Conservation (phyloP, 2,329 filamentous ascomycete species). For the Penicillium hesseltinei region DNA sequence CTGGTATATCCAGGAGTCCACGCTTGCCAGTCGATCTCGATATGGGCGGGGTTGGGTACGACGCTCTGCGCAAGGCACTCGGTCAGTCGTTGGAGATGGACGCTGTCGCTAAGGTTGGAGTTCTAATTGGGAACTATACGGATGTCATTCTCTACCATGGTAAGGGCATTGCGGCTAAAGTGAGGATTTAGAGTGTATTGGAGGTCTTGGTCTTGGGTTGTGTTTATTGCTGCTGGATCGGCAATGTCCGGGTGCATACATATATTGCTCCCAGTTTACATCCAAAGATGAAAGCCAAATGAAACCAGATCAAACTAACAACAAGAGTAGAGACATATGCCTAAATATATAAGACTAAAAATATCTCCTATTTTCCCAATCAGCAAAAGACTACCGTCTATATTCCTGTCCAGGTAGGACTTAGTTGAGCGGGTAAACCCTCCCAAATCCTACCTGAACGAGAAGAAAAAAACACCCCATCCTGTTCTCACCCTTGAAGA, state of each 20-base stretch:
- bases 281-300: not conserved
- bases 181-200: conserved; percentile 36
- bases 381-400: too few relatives aligned
- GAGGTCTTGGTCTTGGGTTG: not conserved
- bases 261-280: not conserved
- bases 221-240: not conserved
- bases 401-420: too few relatives aligned
- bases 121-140: conserved; percentile 72
- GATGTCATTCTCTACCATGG: conserved; percentile 70
- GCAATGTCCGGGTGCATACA: not conserved
- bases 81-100: conserved; percentile 78
- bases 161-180: conserved; percentile 66
- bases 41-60: conserved; percentile 74
- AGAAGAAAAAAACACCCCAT: too few relatives aligned
- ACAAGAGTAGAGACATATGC: not conserved
- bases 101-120: conserved; percentile 70
- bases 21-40: conserved; percentile 79
- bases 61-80: conserved; percentile 73
- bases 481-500: too few relatives aligned
- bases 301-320: not conserved
- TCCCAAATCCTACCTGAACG: not conserved
- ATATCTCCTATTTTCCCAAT: too few relatives aligned
- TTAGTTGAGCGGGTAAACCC: too few relatives aligned
- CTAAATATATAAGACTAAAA: not conserved
- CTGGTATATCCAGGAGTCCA: conserved; percentile 70